Evolutionary conservation across 208 protist species (phyloP).

Genomic region (Trypanosoma vivax): DNA sequence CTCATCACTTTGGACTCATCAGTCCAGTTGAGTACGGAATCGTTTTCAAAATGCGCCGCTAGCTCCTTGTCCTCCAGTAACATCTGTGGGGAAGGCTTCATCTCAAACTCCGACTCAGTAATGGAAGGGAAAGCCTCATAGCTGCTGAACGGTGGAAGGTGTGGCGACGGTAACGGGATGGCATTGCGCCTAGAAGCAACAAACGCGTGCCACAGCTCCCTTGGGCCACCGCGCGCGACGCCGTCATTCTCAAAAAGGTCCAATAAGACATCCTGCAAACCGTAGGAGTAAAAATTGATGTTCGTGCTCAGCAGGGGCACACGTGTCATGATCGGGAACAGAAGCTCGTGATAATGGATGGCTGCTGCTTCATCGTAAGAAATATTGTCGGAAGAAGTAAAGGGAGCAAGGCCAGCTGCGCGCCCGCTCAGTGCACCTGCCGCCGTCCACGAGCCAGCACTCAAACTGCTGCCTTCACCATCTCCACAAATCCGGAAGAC

Average conservation of each 20-base stretch:
- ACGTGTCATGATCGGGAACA: background rate
- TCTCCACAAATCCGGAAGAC: background rate
- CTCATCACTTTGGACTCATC: background rate
- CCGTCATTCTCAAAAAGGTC: slow-evolving; percentile 5
- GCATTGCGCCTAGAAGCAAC: slow-evolving; percentile 26
- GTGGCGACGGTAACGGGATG: slow-evolving; percentile 29
- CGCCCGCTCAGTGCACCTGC: background rate
- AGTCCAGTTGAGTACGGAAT: slow-evolving; percentile 7
- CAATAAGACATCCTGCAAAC: slow-evolving; percentile 13
- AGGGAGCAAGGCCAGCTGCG: too few species aligned
- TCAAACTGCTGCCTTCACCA: background rate
- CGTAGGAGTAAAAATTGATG: slow-evolving; percentile 19
- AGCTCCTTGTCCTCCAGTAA: background rate
- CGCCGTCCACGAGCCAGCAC: background rate
- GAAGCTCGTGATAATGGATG: too few species aligned
- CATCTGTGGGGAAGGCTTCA: background rate
- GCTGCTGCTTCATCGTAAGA: too few species aligned
- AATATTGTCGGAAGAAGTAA: too few species aligned
- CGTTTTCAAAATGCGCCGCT: background rate
- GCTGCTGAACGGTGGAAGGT: slow-evolving; percentile 64
- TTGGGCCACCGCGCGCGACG: background rate
- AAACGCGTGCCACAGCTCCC: slow-evolving; percentile 33
- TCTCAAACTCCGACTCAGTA: slow-evolving; percentile 33
- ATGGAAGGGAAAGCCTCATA: slow-evolving; percentile 37
- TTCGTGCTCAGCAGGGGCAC: background rate